Percentiles rank a stretch among this genome's conserved stretches.
These are phyloP conservation scores for Planoprotostelium fungivorum DNA, from an alignment of 78 protist species.

Conservation along the genomic window DNA sequence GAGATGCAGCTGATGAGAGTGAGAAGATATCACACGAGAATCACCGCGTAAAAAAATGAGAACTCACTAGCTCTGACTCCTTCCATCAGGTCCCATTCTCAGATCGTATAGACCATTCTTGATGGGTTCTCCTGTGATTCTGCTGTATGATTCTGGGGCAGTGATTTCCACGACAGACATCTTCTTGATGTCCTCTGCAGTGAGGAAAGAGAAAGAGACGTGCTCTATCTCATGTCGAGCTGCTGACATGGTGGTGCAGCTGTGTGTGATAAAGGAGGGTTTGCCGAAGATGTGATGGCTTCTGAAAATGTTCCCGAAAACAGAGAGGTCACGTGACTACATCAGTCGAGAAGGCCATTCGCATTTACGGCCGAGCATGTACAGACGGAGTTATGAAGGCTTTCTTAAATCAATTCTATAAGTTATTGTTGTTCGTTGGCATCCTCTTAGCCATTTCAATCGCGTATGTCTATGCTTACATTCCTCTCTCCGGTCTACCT, in stretches of 20 bases:
- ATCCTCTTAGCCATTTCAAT: not conserved
- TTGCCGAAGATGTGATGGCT: not conserved
- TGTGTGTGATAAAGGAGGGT: not conserved
- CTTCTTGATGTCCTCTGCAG: constrained; percentile 58
- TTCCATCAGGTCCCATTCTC: constrained; percentile 76
- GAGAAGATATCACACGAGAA: not conserved
- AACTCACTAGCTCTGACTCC: not conserved
- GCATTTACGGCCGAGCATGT: not conserved
- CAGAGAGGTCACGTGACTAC: not conserved
- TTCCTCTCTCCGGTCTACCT: not conserved
- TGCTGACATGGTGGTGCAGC: too few relatives aligned
- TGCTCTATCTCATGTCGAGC: constrained; percentile 30
- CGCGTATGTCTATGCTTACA: not conserved
- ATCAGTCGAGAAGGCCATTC: not conserved
- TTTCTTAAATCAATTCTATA: too few relatives aligned
- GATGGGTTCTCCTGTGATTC: constrained; percentile 38
- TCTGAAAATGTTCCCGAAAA: not conserved
- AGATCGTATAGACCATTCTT: constrained; percentile 89
- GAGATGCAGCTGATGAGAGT: constrained; percentile 61
- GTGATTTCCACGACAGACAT: constrained; percentile 34
- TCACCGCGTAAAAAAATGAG: not conserved
- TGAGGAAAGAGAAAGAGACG: constrained; percentile 49
- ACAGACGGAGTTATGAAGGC: not conserved
- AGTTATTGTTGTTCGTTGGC: not conserved
- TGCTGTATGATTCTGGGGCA: constrained; percentile 68